Evolutionary conservation across 306 rosid species (phyloP), one percentile per base, ranked within the genome.

Genomic region (Vigna mungo): DNA sequence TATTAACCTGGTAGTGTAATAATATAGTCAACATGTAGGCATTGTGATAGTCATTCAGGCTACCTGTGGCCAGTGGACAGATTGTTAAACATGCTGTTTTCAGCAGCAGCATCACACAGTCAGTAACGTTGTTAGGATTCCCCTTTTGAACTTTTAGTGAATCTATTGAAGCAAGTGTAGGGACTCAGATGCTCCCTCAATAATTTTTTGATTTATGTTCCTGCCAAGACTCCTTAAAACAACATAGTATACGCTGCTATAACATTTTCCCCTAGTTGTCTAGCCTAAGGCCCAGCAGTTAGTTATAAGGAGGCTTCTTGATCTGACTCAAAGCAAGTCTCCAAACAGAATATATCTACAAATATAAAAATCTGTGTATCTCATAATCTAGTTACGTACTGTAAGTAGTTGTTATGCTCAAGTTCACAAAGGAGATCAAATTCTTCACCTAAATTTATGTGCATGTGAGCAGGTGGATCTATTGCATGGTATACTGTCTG

Each of bases 401-500:
- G 37, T 16, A 23, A 52, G 47, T 34, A 75, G 47, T 55, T 68
- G 43, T 16, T 12, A 20, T 65, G 27, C 70, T 72, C 55, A 25
- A 23, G 6, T 46, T 71, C n/a, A 6, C 1, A 18, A 25, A 36
- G 43, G 71, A n/a, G 2, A 51, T 32, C n/a, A 51, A 46, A 54
- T 36, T 79, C 41, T 78, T 20, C 37, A 13, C 74, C 44, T 73
- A 80, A 66, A 74, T 79, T 54, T 65, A 41, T 69, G 75, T 47
- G 65, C 41, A 80, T 65, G 49, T 83, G 81, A 72, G 72, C 92
- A 95, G 99, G 97, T 95, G 81, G 97, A 90, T 61, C 80, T 87
- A 75, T 78, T 95, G 90, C 97, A 95, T 21, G 86, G 83, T 56
- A 83, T 89, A 83, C 86, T 95, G 91, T 90, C 94, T 85, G 92